Base-by-base conservation (phyloP, 2,329 filamentous ascomycete genomes). In the Didymella sp. region DNA sequence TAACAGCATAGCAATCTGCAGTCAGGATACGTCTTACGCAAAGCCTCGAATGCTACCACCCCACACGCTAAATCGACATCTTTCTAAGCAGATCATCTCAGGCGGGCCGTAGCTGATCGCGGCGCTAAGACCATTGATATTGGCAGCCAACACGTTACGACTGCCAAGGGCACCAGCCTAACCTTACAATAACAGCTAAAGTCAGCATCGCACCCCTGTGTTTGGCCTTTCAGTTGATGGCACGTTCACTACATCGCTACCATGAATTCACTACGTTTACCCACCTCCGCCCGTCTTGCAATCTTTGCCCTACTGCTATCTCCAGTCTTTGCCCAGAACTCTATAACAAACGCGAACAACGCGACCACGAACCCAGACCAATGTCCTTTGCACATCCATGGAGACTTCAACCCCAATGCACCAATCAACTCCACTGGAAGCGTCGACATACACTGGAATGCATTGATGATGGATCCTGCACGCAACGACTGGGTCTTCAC, bases 91-190 rank as follows among this genome's bases (percentile, higher is more conserved):
- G 42, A 51, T 42, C 33, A 19, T 46, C 28, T 35, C 47, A 13
- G 31, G 43, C 43, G 30, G 48, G n/a, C 35, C 41, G 28, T 42
- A 40, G 41, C 33, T 44, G 31, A 48, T 49, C 54, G 25, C 48
- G 25, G 30, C 54, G 48, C 54, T 57, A 57, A 57, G 54, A 49
- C 48, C 27, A 11, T n/a, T 44, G n/a, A 52, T 52, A 57, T 57
- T 57, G 54, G 54, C 54, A 52, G 44, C 43, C 54, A 48, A 47
- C 49, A 49, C 48, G 49, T 52, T 49, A 48, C 48, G 38, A 37
- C 22, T 35, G 54, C 54, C 54, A 57, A 57, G 54, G 48, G 48
- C 28, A 17, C 38, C 31, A 51, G 24, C 28, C 37, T 43, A 47
- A 57, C 37, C 42, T 57, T 49, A 52, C 38, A 52, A 49, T 45